A percentile compares a stretch with the other conserved stretches of the same genome.
These are phyloP conservation scores for Rhazya stricta DNA, from an alignment of 257 asterid species.

Conservation along the genomic window DNA sequence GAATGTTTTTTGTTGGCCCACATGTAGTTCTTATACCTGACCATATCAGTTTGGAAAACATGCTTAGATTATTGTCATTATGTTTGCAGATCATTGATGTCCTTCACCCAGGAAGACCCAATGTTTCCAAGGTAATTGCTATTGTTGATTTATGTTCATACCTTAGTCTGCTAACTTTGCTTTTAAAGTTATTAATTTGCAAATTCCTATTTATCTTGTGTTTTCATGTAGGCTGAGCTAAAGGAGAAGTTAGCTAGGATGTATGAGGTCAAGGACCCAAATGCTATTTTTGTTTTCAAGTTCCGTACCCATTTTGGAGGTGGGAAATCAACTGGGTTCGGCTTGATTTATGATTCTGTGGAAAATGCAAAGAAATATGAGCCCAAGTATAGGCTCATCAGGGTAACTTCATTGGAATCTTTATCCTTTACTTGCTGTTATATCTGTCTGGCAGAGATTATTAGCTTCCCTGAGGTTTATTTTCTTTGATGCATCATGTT, in stretches of 20 bases:
- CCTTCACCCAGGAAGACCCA: conserved; percentile 88
- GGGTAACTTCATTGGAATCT: conserved; percentile 38
- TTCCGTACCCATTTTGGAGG: conserved; percentile 97
- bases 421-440: neutral
- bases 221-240: conserved; percentile 55
- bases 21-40: neutral
- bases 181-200: too few species aligned
- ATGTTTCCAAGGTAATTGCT: conserved; percentile 69
- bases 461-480: too few species aligned
- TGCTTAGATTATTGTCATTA: neutral
- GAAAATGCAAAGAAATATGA: conserved; percentile 85
- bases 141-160: neutral
- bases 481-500: neutral
- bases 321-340: conserved; percentile 92
- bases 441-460: neutral
- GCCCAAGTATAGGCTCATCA: conserved; percentile 89
- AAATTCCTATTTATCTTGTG: neutral
- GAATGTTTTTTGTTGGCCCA: neutral
- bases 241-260: conserved; percentile 69
- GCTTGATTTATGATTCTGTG: conserved; percentile 84
- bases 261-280: conserved; percentile 79
- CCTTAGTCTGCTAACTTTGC: neutral
- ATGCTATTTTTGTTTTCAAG: conserved; percentile 83
- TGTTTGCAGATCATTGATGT: conserved; percentile 64
- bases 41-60: neutral